Percentiles rank a stretch among this genome's conserved stretches.
Conservation (phyloP, 768 basidiomycete genomes). For the Glaciozyma antarctica region DNA sequence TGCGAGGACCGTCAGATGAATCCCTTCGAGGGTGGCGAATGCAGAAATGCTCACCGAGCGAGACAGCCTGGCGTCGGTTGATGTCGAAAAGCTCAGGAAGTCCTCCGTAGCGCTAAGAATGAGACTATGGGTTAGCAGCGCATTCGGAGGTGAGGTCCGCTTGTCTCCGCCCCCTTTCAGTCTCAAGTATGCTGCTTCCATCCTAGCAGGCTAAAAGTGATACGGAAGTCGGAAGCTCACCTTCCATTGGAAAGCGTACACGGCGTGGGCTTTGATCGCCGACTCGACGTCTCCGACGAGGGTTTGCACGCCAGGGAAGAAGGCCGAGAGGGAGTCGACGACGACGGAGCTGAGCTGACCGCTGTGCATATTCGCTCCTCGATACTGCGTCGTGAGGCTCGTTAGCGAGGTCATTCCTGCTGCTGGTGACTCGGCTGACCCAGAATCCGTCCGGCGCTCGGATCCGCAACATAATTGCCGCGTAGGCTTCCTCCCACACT, state of each 20-base stretch:
- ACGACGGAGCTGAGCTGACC: conserved; percentile 65
- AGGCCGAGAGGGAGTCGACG: conserved; percentile 93
- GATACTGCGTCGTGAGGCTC: conserved; percentile 51
- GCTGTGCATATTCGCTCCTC: conserved; percentile 65
- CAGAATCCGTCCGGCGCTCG: conserved; percentile 76
- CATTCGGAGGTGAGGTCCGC: conserved; percentile 63
- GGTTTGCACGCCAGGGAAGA: conserved; percentile 87
- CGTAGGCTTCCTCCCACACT: conserved; percentile 74
- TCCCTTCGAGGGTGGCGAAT: background rate
- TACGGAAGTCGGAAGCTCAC: no score
- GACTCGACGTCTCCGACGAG: conserved; percentile 38
- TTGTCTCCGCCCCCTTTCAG: no score
- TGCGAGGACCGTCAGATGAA: no score
- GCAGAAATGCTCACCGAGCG: background rate
- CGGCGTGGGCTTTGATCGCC: conserved; percentile 36
- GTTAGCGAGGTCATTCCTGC: conserved; percentile 3
- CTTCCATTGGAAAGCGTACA: conserved; percentile 51
- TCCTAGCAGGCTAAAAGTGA: background rate
- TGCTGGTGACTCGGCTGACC: conserved; percentile 45
- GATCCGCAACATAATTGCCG: conserved; percentile 73
- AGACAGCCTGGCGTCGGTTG: background rate
- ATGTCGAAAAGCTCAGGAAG: conserved; percentile 86
- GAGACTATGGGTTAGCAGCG: no score
- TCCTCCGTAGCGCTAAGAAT: conserved; percentile 54
- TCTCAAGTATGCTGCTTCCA: no score